Conservation (phyloP, 768 basidiomycete species). For the Boletus reticuloceps region DNA sequence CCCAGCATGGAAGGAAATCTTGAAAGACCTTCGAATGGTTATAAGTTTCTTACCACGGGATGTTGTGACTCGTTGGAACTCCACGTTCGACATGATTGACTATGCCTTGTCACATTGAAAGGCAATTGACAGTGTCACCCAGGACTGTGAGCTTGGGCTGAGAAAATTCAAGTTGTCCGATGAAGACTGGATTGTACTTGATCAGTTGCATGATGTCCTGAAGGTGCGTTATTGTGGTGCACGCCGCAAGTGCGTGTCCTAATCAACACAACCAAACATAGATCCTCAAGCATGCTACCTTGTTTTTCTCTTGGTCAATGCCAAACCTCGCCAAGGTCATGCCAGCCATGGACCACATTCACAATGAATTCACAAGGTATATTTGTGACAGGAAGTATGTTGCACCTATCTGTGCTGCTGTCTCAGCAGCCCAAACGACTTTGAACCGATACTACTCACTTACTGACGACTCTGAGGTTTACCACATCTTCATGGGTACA, state of each 20-base stretch:
- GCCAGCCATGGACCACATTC: too few species aligned
- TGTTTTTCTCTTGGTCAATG: neutral
- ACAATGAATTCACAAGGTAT: too few species aligned
- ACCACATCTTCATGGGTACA: neutral
- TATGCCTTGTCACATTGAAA: neutral
- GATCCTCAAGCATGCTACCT: neutral
- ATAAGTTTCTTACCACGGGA: neutral
- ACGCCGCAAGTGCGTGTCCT: too few species aligned
- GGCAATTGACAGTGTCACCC: neutral
- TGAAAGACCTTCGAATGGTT: neutral
- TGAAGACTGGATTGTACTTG: neutral
- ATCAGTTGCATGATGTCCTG: neutral
- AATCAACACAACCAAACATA: neutral
- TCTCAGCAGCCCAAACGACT: too few species aligned
- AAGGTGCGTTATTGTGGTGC: neutral
- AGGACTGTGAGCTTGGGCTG: neutral
- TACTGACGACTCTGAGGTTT: neutral
- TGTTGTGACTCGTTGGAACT: neutral
- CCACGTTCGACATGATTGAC: neutral
- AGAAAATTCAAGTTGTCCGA: neutral
- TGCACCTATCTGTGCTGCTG: too few species aligned
- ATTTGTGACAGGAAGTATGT: too few species aligned
- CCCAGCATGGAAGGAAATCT: neutral
- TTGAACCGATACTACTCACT: neutral
- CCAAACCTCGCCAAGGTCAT: too few species aligned